Evolutionary conservation across 1,284 basidiomycete species (phyloP).

Genomic region (Apiotrichum sp.): DNA sequence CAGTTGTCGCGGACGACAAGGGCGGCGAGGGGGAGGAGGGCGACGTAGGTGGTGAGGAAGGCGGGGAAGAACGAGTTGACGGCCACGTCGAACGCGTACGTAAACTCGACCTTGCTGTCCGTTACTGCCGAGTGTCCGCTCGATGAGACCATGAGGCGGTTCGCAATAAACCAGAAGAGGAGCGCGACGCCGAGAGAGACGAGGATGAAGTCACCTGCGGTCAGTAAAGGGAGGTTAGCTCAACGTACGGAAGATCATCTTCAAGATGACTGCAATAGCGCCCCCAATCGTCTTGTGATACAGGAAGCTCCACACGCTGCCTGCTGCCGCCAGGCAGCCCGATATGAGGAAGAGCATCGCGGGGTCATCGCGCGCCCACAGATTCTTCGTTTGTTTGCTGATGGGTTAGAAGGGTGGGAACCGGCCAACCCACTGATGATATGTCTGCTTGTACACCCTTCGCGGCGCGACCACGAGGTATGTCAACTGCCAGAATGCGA

Average conservation of each 20-base stretch:
- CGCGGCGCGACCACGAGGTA: conserved; percentile 84
- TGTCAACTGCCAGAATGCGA: conserved; percentile 87
- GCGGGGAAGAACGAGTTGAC: conserved; percentile 91
- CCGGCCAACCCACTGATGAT: conserved; percentile 35
- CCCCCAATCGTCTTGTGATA: conserved; percentile 60
- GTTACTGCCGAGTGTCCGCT: conserved; percentile 57
- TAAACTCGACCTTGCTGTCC: conserved; percentile 77
- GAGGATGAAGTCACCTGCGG: conserved; percentile 65
- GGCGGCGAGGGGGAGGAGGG: conserved; percentile 74
- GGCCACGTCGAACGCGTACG: conserved; percentile 89
- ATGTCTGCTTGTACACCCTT: conserved; percentile 62
- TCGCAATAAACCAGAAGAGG: conserved; percentile 72
- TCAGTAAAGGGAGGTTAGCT: background rate
- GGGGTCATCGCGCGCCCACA: conserved; percentile 92
- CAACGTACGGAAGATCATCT: conserved; percentile 66
- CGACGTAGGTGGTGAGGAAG: conserved; percentile 78
- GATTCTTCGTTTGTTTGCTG: conserved; percentile 86
- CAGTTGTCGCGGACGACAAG: conserved; percentile 76
- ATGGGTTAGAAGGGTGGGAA: background rate
- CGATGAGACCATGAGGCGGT: conserved; percentile 64
- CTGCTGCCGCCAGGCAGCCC: conserved; percentile 63
- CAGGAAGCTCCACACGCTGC: conserved; percentile 75
- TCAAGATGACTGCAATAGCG: conserved; percentile 59
- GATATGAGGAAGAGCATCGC: conserved; percentile 80
- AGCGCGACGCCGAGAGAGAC: conserved; percentile 67